A percentile compares a stretch with the other conserved stretches of the same genome.
Conservation (phyloP, 352 stramenopile species). For the Phytophthora hybrid region DNA sequence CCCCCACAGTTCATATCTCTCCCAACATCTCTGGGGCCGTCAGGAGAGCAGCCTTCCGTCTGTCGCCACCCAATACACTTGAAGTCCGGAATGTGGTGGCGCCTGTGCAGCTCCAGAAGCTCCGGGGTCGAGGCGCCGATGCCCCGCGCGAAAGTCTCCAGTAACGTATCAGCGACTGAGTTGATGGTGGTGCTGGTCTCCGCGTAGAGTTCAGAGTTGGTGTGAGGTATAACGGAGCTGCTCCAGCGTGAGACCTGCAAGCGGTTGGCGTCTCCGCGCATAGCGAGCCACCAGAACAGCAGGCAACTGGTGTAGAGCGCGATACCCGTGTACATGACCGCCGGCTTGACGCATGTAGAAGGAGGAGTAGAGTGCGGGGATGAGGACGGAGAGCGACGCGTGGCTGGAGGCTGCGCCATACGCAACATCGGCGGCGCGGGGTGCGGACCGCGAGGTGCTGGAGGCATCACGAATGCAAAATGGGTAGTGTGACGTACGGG, state of each 20-base stretch:
- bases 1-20: conserved; percentile 44
- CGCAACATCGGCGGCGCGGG: conserved; percentile 4
- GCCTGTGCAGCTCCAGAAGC: conserved; percentile 29
- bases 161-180: background rate
- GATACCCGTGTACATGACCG: conserved; percentile 33
- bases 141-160: conserved; percentile 29
- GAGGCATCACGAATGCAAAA: conserved; percentile 7
- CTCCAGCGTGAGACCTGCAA: conserved; percentile 23
- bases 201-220: background rate
- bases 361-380: conserved; percentile 10
- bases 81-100: conserved; percentile 27
- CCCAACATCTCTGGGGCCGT: conserved; percentile 42
- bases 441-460: conserved; percentile 2
- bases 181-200: background rate
- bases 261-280: conserved; percentile 31
- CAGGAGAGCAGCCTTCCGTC: conserved; percentile 46
- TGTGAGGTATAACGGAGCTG: conserved; percentile 18
- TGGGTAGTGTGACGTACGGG: conserved; percentile 16
- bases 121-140: conserved; percentile 29
- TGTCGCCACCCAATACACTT: conserved; percentile 61
- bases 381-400: conserved; percentile 17
- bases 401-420: background rate
- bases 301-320: conserved; percentile 29
- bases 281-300: conserved; percentile 41
- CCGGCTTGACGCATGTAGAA: conserved; percentile 20